These are phyloP conservation scores for Annulohypoxylon moriforme DNA, from an alignment of 495 filamentous ascomycete genomes.

Conservation along the genomic window DNA sequence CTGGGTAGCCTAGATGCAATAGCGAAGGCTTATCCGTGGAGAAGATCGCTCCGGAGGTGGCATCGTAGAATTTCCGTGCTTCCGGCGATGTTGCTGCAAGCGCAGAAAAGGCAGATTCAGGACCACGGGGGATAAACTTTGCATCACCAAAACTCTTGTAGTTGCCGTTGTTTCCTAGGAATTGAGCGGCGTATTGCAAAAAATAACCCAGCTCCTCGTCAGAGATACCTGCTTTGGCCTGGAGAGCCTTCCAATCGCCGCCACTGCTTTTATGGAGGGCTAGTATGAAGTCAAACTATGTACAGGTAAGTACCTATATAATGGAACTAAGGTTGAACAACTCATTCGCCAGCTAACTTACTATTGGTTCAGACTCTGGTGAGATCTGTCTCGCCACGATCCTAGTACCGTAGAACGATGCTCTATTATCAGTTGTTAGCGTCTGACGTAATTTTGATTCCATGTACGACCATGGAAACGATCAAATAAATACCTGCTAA, in stretches of 20 bases:
- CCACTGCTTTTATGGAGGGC: constrained; percentile 75
- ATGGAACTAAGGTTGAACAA: background rate
- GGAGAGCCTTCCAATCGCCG: constrained; percentile 83
- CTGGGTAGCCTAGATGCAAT: constrained; percentile 88
- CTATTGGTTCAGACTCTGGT: constrained; percentile 86
- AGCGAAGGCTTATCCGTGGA: constrained; percentile 70
- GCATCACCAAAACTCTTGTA: constrained; percentile 96
- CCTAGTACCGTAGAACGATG: constrained; percentile 84
- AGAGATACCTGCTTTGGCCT: constrained; percentile 74
- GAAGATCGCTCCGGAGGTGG: constrained; percentile 79
- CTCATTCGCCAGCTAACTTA: constrained; percentile 24
- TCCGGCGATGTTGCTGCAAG: constrained; percentile 72
- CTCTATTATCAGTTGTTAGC: constrained; percentile 60
- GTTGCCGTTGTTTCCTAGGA: constrained; percentile 92
- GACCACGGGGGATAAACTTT: constrained; percentile 89
- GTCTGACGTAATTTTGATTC: background rate
- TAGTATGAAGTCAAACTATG: constrained; percentile 83
- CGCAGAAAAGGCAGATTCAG: constrained; percentile 72
- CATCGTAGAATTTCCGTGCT: constrained; percentile 72
- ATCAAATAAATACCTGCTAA: constrained; percentile 72
- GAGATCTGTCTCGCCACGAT: constrained; percentile 90
- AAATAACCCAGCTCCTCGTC: constrained; percentile 77
- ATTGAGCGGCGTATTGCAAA: constrained; percentile 87
- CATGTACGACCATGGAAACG: background rate
- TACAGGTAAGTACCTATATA: constrained; percentile 23